Evolutionary conservation across 768 basidiomycete species (phyloP), one percentile per base, ranked within the genome.

Genomic region (Pholiota molesta): DNA sequence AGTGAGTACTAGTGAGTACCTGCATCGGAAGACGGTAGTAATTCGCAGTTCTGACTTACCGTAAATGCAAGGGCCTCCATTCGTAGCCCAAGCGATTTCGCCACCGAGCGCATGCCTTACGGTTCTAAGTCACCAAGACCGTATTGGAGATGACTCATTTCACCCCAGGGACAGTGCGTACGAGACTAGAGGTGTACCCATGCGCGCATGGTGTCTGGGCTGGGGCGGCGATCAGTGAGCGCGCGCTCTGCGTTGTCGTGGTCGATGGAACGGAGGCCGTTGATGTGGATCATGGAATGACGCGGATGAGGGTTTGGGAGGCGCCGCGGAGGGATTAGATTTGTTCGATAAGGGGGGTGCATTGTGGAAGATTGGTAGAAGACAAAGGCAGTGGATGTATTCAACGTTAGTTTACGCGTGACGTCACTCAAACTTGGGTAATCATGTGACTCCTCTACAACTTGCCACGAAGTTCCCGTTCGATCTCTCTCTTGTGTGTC

Each of bases 351-450:
- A 86, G 65, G 3, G 77, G 7, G 51, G 40, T 0, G 86, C 69
- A 19, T 83, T 70, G 16, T 93, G 93, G 64, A n/a, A n/a, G n/a
- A n/a, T n/a, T 95, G 92, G 73, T 93, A 94, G 57, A 97, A 79
- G 69, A 96, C 82, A 65, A 85, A 71, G 29, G 29, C 6, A 29
- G 31, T 85, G 81, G 66, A 95, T 82, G 0, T 89, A 78, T 0
- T 89, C 86, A 35, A 87, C 86, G 68, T 95, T 93, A 65, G 93
- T 92, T n/a, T n/a, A 78, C 89, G 94, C 69, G 95, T 77, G 58
- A 83, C 86, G 26, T 82, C 79, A 62, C 89, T 90, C n/a, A n/a
- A n/a, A n/a, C n/a, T n/a, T n/a, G n/a, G n/a, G n/a, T n/a, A n/a
- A n/a, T n/a, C n/a, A n/a, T n/a, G n/a, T n/a, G n/a, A n/a, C n/a